Evolutionary conservation across 345 rosid genomes (phyloP), one percentile per base, ranked within the genome.

Genomic region (Hypericum androsaemum): DNA sequence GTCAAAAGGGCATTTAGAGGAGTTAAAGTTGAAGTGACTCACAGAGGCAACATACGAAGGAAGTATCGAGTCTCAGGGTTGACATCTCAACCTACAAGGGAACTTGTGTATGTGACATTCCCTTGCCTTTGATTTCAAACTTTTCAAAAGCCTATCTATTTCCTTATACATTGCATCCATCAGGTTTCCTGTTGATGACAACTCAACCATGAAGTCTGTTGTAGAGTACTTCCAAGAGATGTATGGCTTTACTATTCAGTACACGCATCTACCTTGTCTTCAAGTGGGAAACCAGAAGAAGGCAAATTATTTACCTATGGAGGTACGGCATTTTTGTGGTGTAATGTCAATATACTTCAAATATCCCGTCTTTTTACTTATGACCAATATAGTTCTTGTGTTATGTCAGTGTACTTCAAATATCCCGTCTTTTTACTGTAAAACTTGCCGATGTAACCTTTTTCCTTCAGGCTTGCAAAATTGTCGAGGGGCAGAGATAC

Each of bases 251-350:
- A 80, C 94, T 43, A 94, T 94, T 60, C 78, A 77, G 53, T 88
- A 83, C 53, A 74, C 99, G 3, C 97, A 94, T 79, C 73, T 94
- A 47, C 99, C 99, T 7, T 94, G 97, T 62, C 97, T 94, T 68
- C 94, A 86, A 79, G 99, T 94, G 41, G 99, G 99, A 64, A 94
- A 88, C 75, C 95, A 94, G 59, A 86, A 80, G 71, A 94, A 88
- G 73, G 95, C 97, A 28, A 94, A 85, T 60, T 94, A 94, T 73
- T 77, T 94, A 62, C 99, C 99, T n/a, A 81, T 94, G 99, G 99
- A 94, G 90, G 98, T 92, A 46, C 11, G 53, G 15, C 35, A 10
- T 17, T 22, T 16, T 41, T 38, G 12, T 37, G 32, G 10, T 49
- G 10, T 12, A 28, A 45, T 13, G 32, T 22, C 32, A 22, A 22